phyloP scores from a whole-genome alignment of 2,329 filamentous ascomycete genomes.

The Aureobasidium sp. region DNA sequence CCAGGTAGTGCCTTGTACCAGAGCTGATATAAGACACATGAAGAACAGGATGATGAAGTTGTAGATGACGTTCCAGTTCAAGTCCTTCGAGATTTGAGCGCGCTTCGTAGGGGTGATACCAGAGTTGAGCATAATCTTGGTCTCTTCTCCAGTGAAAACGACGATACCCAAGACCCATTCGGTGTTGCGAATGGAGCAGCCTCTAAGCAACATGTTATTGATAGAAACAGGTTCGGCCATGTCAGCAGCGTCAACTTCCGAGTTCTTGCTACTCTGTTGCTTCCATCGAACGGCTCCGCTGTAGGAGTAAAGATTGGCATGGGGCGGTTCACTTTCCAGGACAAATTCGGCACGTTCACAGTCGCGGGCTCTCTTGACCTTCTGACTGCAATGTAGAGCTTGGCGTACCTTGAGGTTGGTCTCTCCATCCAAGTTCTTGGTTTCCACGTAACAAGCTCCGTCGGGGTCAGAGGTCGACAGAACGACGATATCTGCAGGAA shows the following conservation, averaged over 20 bases:
- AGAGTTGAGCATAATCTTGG: slow-evolving; percentile 99
- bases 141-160: slow-evolving; percentile 89
- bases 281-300: slow-evolving; percentile 84
- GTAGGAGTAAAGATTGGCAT: slow-evolving; percentile 93
- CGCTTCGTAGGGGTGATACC: slow-evolving; percentile 93
- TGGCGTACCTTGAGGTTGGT: slow-evolving; percentile 95
- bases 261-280: slow-evolving; percentile 60
- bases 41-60: slow-evolving; percentile 85
- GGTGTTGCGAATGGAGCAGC: slow-evolving; percentile 88
- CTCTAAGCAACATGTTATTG: slow-evolving; percentile 89
- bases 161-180: slow-evolving; percentile 93
- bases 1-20: slow-evolving; percentile 83
- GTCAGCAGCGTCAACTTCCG: slow-evolving; percentile 56
- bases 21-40: slow-evolving; percentile 81
- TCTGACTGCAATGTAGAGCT: slow-evolving; percentile 75
- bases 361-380: slow-evolving; percentile 80
- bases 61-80: slow-evolving; percentile 96
- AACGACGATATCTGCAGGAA: slow-evolving; percentile 89
- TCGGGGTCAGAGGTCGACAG: slow-evolving; percentile 89
- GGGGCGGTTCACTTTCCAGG: slow-evolving; percentile 84
- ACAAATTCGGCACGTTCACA: slow-evolving; percentile 83
- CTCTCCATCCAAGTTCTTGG: slow-evolving; percentile 95
- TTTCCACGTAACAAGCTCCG: slow-evolving; percentile 94
- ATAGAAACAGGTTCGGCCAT: slow-evolving; percentile 93
- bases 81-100: slow-evolving; percentile 78